phyloP scores from a whole-genome alignment of 2,329 filamentous ascomycete genomes.

The Myriosclerotinia duriaeana region DNA sequence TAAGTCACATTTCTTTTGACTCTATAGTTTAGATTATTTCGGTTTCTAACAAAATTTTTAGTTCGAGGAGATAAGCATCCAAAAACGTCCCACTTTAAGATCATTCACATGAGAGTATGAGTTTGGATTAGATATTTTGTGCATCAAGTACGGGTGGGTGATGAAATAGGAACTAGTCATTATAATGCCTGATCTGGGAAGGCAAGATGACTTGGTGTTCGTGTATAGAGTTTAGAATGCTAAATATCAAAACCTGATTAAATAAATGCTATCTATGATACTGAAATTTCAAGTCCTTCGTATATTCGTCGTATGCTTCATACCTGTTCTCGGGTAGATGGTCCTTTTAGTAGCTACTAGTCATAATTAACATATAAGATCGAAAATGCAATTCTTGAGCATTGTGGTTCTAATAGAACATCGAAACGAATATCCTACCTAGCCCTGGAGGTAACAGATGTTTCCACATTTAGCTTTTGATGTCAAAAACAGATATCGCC shows the following conservation, averaged over 20 bases:
- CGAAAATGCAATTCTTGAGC: no score
- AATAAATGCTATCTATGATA: background rate
- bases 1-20: conserved; percentile 47
- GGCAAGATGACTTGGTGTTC: conserved; percentile 1
- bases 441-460: no score
- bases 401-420: no score
- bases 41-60: conserved; percentile 32
- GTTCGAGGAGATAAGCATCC: conserved; percentile 44
- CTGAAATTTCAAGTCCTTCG: background rate
- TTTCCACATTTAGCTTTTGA: no score
- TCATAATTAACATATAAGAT: no score
- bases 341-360: background rate
- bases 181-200: conserved; percentile 2
- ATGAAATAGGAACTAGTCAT: conserved; percentile 13
- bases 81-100: conserved; percentile 33
- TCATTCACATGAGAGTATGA: conserved; percentile 31
- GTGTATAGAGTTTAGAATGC: conserved; percentile 16
- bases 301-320: background rate
- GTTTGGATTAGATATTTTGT: conserved; percentile 18
- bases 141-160: conserved; percentile 3
- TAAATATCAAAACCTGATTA: conserved; percentile 6
- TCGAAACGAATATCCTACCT: no score
- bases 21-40: background rate
- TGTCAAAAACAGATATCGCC: background rate
- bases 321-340: background rate